A percentile compares a stretch with the other conserved stretches of the same genome.
Conservation (phyloP, 2,329 filamentous ascomycete species). For the Karstenula rhodostoma region DNA sequence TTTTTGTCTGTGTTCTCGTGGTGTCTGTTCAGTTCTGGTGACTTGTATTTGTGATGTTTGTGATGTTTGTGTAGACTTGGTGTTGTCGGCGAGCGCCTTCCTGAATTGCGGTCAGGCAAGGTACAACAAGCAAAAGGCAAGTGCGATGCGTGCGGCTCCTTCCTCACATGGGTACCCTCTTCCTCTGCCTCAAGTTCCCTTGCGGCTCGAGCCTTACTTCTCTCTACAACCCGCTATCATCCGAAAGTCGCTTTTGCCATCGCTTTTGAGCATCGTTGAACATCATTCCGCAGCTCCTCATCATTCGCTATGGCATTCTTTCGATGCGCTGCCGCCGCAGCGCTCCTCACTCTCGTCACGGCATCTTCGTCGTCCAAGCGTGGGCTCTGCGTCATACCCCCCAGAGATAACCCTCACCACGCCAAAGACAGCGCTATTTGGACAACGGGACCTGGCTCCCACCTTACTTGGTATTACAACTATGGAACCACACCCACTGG, state of each 20-base stretch:
- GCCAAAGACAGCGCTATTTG: conserved; percentile 72
- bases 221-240: not conserved
- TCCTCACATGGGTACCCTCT: not conserved
- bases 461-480: conserved; percentile 87
- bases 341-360: conserved; percentile 22
- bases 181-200: too few species aligned
- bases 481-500: conserved; percentile 68
- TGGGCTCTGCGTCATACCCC: conserved; percentile 73
- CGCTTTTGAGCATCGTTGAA: not conserved
- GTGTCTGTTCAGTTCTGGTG: too few species aligned
- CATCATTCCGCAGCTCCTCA: not conserved
- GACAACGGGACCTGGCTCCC: conserved; percentile 60
- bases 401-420: conserved; percentile 42
- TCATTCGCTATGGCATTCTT: conserved; percentile 12
- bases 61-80: too few species aligned
- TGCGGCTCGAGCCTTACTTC: not conserved
- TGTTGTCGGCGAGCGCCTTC: not conserved
- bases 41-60: too few species aligned
- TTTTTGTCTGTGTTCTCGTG: too few species aligned
- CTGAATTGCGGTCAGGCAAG: not conserved
- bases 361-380: conserved; percentile 66
- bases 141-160: not conserved
- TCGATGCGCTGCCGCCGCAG: conserved; percentile 7
- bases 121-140: not conserved
- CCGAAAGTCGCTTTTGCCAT: not conserved